Evolutionary conservation across 2,329 filamentous ascomycete species (phyloP).

Genomic region (Penicillium olsonii): DNA sequence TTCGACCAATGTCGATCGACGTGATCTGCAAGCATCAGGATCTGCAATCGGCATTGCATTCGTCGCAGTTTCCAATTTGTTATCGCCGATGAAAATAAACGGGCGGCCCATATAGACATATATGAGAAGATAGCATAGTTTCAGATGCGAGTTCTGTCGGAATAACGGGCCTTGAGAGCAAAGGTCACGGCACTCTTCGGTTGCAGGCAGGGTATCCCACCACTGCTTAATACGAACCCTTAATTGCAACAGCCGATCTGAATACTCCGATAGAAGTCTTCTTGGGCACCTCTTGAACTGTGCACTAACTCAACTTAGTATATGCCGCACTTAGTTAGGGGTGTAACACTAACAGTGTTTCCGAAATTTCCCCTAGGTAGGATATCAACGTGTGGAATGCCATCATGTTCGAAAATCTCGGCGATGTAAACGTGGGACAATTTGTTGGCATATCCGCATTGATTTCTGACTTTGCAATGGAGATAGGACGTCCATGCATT

Average conservation of each 20-base stretch:
- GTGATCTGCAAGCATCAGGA: constrained; percentile 24
- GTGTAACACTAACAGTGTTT: constrained; percentile 37
- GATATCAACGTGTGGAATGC: constrained; percentile 47
- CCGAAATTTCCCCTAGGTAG: constrained; percentile 39
- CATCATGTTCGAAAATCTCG: constrained; percentile 49
- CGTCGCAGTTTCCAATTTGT: constrained; percentile 20
- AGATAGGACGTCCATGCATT: constrained; percentile 56
- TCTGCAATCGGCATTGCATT: constrained; percentile 10
- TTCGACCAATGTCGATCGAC: constrained; percentile 43
- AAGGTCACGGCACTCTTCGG: constrained; percentile 40
- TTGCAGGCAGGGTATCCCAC: constrained; percentile 40
- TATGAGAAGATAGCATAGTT: constrained; percentile 54
- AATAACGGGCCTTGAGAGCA: constrained; percentile 43
- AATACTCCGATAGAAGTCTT: constrained; percentile 36
- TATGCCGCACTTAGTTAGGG: constrained; percentile 9
- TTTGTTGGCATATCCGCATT: constrained; percentile 55
- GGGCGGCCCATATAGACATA: constrained; percentile 56
- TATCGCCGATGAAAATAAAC: constrained; percentile 50
- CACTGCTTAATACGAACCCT: constrained; percentile 39
- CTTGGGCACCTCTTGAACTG: constrained; percentile 39
- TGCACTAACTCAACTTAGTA: constrained; percentile 31
- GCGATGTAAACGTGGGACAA: constrained; percentile 41
- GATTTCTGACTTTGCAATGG: constrained; percentile 54
- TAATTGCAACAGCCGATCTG: constrained; percentile 37
- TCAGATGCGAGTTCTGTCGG: constrained; percentile 53